Conservation (phyloP, 2,329 filamentous ascomycete species). For the Xylariales sp. region DNA sequence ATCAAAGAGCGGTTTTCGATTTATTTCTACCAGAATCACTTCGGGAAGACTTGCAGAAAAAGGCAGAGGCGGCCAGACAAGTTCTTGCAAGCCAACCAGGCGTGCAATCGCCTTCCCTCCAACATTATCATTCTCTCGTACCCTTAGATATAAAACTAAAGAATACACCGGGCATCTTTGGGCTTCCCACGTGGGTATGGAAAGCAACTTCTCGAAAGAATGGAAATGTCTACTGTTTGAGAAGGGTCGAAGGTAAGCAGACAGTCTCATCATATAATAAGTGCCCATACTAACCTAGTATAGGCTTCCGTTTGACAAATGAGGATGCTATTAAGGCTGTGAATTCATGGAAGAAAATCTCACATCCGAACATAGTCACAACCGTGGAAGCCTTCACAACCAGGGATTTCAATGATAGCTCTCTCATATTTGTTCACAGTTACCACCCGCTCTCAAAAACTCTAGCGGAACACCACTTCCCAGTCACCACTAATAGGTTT, state of each 20-base stretch:
- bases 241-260: slow-evolving; percentile 78
- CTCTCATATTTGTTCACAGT: slow-evolving; percentile 91
- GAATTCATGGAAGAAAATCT: slow-evolving; percentile 88
- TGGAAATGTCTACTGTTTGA: slow-evolving; percentile 86
- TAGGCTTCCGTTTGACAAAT: slow-evolving; percentile 86
- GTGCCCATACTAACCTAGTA: slow-evolving; percentile 28
- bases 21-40: slow-evolving; percentile 91
- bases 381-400: slow-evolving; percentile 95
- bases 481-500: slow-evolving; percentile 60
- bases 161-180: slow-evolving; percentile 82
- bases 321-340: slow-evolving; percentile 88
- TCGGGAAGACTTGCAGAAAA: slow-evolving; percentile 89
- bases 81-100: slow-evolving; percentile 76
- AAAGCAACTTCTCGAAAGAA: slow-evolving; percentile 92
- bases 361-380: slow-evolving; percentile 83
- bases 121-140: slow-evolving; percentile 92
- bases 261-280: neutral
- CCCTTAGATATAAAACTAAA: slow-evolving; percentile 85
- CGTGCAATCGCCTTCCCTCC: slow-evolving; percentile 77
- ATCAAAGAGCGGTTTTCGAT: slow-evolving; percentile 88
- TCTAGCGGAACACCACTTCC: slow-evolving; percentile 83
- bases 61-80: slow-evolving; percentile 85
- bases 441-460: slow-evolving; percentile 94
- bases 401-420: slow-evolving; percentile 91
- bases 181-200: slow-evolving; percentile 93